Percentiles rank a stretch among this genome's conserved stretches.
Conservation (phyloP, 2,329 filamentous ascomycete genomes). For the Fusarium clavum region DNA sequence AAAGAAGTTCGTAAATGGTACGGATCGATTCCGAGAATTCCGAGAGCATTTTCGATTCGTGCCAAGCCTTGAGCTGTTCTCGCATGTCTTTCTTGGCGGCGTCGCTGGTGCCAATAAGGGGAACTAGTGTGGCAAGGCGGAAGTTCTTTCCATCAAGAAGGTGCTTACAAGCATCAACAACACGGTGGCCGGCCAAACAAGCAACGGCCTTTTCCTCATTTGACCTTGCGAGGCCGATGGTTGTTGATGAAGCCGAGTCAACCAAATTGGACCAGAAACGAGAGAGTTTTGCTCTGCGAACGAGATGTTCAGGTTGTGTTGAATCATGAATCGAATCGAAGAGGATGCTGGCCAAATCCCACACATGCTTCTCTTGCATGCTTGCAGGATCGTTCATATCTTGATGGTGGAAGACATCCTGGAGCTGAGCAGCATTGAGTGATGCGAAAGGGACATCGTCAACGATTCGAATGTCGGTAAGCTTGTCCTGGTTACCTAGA, state of each 20-base stretch:
- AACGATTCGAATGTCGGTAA: slow-evolving; percentile 64
- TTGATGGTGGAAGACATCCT: slow-evolving; percentile 56
- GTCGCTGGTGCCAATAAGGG: slow-evolving; percentile 81
- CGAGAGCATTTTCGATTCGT: slow-evolving; percentile 81
- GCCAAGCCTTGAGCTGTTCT: slow-evolving; percentile 86
- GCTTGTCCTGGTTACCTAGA: slow-evolving; percentile 65
- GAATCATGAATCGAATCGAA: slow-evolving; percentile 75
- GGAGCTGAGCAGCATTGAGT: slow-evolving; percentile 54
- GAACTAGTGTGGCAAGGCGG: slow-evolving; percentile 84
- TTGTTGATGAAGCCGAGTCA: slow-evolving; percentile 66
- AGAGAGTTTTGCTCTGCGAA: slow-evolving; percentile 74
- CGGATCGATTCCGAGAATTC: slow-evolving; percentile 89
- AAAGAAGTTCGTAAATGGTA: slow-evolving; percentile 87
- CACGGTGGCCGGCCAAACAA: slow-evolving; percentile 80
- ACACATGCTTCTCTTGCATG: slow-evolving; percentile 78
- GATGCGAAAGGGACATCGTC: slow-evolving; percentile 71
- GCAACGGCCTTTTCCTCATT: slow-evolving; percentile 87
- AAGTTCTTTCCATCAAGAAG: slow-evolving; percentile 82
- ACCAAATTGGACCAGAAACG: slow-evolving; percentile 75
- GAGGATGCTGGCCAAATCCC: slow-evolving; percentile 87
- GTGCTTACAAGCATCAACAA: slow-evolving; percentile 84
- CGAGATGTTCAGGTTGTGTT: slow-evolving; percentile 53
- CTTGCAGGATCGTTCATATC: slow-evolving; percentile 58
- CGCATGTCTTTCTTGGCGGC: slow-evolving; percentile 78
- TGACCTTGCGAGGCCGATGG: slow-evolving; percentile 68